A percentile compares a stretch with the other conserved stretches of the same genome.
Conservation (phyloP, 2,329 filamentous ascomycete species). For the Pezicula radicicola region DNA sequence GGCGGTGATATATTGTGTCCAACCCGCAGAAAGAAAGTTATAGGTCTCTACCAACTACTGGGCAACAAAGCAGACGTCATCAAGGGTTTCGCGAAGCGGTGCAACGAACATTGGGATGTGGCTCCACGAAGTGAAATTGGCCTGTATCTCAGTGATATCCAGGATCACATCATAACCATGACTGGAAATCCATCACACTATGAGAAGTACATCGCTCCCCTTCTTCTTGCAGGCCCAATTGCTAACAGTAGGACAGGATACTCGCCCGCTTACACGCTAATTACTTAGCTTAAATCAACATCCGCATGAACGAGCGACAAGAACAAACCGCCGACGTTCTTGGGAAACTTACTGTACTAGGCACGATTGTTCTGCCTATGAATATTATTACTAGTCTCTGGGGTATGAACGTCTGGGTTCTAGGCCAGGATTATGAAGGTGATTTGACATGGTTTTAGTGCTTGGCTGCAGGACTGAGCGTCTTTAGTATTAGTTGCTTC, state of each 20-base stretch:
- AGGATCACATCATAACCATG: slow-evolving; percentile 99
- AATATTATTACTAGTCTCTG: slow-evolving; percentile 98
- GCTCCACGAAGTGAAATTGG: slow-evolving; percentile 94
- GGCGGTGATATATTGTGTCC: slow-evolving; percentile 84
- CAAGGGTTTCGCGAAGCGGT: slow-evolving; percentile 97
- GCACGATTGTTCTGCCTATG: slow-evolving; percentile 97
- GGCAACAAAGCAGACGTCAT: slow-evolving; percentile 99
- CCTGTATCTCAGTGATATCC: slow-evolving; percentile 96
- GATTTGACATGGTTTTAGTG: slow-evolving; percentile 74
- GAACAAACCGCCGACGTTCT: slow-evolving; percentile 94
- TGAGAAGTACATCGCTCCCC: slow-evolving; percentile 84
- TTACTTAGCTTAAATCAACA: slow-evolving; percentile 99
- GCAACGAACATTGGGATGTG: slow-evolving; percentile 97
- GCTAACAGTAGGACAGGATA: slow-evolving; percentile 60
- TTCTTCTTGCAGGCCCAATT: too few relatives aligned
- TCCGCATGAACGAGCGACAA: slow-evolving; percentile 96
- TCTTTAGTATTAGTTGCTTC: slow-evolving; percentile 77
- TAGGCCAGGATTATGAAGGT: slow-evolving; percentile 81
- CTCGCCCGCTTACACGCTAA: slow-evolving; percentile 90
- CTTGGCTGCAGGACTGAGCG: slow-evolving; percentile 69
- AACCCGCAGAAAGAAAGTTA: slow-evolving; percentile 94
- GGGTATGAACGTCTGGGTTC: slow-evolving; percentile 98
- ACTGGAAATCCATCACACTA: slow-evolving; percentile 94
- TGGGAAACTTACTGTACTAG: slow-evolving; percentile 90
- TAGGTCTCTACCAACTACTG: slow-evolving; percentile 90